Evolutionary conservation across 768 basidiomycete species (phyloP).

Genomic region (Mycena pura): DNA sequence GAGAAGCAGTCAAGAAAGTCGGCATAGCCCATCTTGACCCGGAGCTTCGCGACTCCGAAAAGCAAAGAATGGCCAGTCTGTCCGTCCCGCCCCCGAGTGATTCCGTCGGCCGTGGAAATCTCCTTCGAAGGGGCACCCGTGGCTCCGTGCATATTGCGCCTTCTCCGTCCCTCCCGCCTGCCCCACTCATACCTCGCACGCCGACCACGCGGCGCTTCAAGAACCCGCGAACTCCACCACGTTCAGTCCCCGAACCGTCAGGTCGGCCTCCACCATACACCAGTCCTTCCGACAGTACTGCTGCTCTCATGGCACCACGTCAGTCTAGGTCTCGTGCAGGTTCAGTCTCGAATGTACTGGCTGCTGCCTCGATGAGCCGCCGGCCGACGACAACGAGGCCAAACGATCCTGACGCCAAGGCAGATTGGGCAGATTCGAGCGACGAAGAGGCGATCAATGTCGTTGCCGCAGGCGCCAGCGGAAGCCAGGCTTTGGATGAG

Average conservation of each 20-base stretch:
- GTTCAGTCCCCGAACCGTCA: conserved; percentile 41
- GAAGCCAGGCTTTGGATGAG: conserved; percentile 83
- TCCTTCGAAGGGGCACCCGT: conserved; percentile 51
- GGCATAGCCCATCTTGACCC: conserved; percentile 39
- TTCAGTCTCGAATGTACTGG: conserved; percentile 68
- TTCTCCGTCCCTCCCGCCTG: conserved; percentile 36
- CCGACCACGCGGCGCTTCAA: conserved; percentile 41
- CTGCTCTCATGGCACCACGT: conserved; percentile 44
- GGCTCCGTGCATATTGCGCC: conserved; percentile 38
- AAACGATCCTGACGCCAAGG: conserved; percentile 54
- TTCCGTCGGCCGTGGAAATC: conserved; percentile 32
- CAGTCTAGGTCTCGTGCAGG: conserved; percentile 55
- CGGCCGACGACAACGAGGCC: conserved; percentile 39
- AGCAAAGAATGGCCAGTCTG: conserved; percentile 53
- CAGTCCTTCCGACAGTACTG: conserved; percentile 34
- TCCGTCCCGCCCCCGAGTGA: conserved; percentile 55
- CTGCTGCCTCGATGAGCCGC: conserved; percentile 49
- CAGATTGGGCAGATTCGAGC: conserved; percentile 80
- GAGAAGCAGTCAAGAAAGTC: conserved; percentile 69
- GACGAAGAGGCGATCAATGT: conserved; percentile 89
- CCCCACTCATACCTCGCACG: conserved; percentile 27
- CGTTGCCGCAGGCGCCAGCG: conserved; percentile 81
- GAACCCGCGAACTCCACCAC: conserved; percentile 33
- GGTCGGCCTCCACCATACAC: conserved; percentile 76
- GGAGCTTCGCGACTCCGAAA: conserved; percentile 52